Evolutionary conservation across 2,329 filamentous ascomycete species (phyloP).

Genomic region (Venturiaceae sp.): DNA sequence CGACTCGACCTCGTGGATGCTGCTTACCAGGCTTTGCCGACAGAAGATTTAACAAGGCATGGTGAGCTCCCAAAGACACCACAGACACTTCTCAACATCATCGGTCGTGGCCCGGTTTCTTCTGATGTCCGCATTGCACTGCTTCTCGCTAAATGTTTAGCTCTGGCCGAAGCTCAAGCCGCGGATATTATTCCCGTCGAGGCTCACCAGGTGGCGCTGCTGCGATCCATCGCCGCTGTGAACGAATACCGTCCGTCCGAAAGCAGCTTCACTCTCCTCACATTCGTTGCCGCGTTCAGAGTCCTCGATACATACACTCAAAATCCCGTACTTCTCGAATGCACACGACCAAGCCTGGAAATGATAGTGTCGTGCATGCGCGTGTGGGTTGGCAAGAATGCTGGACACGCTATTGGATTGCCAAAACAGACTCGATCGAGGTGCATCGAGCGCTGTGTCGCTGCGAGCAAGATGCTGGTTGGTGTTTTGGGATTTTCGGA

Average conservation of each 20-base stretch:
- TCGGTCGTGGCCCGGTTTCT: constrained; percentile 46
- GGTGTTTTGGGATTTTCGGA: constrained; percentile 1
- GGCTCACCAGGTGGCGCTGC: constrained; percentile 18
- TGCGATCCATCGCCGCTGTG: constrained; percentile 27
- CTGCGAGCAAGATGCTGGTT: background rate
- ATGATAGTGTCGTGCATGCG: constrained; percentile 1
- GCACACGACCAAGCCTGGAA: background rate
- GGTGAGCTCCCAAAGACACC: constrained; percentile 15
- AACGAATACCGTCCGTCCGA: constrained; percentile 29
- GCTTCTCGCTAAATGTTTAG: constrained; percentile 49
- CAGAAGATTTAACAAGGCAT: constrained; percentile 19
- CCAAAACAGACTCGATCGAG: background rate
- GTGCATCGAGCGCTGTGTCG: constrained; percentile 2
- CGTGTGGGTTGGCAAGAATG: constrained; percentile 5
- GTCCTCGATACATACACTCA: constrained; percentile 27
- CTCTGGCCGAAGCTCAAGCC: constrained; percentile 33
- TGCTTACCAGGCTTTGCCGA: constrained; percentile 44
- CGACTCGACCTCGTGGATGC: constrained; percentile 41
- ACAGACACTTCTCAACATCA: constrained; percentile 30
- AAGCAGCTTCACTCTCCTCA: constrained; percentile 32
- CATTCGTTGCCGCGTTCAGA: constrained; percentile 34
- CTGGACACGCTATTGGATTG: background rate
- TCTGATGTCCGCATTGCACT: constrained; percentile 48
- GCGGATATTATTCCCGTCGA: constrained; percentile 14
- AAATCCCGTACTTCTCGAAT: constrained; percentile 13